A percentile compares a stretch with the other conserved stretches of the same genome.
Conservation (phyloP, 805 yeast genomes). For the Yamadazyma sp. region DNA sequence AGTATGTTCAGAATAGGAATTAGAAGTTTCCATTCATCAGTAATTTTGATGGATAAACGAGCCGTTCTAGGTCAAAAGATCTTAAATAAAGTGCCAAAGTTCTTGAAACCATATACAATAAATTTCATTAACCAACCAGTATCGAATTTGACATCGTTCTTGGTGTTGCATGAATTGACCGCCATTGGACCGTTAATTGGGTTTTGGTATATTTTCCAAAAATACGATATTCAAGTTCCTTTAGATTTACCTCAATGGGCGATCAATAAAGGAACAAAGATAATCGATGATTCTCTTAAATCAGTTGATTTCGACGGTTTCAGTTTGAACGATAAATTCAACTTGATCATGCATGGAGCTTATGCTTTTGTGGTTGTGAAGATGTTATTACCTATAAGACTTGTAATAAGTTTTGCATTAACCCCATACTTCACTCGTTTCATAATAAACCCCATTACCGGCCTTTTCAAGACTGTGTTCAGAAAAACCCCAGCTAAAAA, state of each 20-base stretch:
- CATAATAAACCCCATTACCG: constrained; percentile 46
- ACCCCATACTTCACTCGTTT: constrained; percentile 60
- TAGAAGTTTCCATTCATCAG: constrained; percentile 3
- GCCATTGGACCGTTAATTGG: constrained; percentile 71
- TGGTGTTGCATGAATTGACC: constrained; percentile 69
- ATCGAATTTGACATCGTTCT: constrained; percentile 59
- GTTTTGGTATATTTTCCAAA: constrained; percentile 64
- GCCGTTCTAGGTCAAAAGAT: constrained; percentile 15
- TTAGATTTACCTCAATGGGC: constrained; percentile 58
- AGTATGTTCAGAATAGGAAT: background rate
- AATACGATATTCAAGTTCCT: constrained; percentile 49
- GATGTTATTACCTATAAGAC: constrained; percentile 51
- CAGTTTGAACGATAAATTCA: constrained; percentile 50
- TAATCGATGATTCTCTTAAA: constrained; percentile 52
- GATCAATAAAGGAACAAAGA: constrained; percentile 54
- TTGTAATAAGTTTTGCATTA: constrained; percentile 45
- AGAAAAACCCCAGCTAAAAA: constrained; percentile 5
- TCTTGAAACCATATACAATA: constrained; percentile 48
- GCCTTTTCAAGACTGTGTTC: constrained; percentile 18
- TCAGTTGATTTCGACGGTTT: constrained; percentile 28
- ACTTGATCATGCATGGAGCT: constrained; percentile 67
- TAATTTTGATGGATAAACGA: constrained; percentile 6
- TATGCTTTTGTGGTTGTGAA: constrained; percentile 71
- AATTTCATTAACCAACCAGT: constrained; percentile 55
- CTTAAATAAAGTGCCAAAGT: constrained; percentile 43